Evolutionary conservation across 495 filamentous ascomycete species (phyloP).

Genomic region (Pyrenopolyporus hunteri): DNA sequence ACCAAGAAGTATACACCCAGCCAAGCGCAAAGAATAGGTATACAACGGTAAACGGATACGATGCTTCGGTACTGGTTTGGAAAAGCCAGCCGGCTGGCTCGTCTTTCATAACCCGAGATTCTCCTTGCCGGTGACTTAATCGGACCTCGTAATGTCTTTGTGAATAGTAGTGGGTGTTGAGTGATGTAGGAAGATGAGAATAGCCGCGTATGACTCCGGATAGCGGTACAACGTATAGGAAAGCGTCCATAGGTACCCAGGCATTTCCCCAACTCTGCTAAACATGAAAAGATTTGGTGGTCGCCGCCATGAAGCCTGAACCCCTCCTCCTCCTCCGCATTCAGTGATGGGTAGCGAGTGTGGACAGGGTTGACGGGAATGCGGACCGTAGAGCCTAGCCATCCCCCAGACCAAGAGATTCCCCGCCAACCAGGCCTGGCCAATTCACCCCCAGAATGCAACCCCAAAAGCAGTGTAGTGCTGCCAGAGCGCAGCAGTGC

Average conservation of each 20-base stretch:
- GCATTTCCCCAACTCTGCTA: constrained; percentile 24
- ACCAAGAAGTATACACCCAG: constrained; percentile 21
- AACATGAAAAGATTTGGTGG: constrained; percentile 19
- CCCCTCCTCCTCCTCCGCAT: constrained; percentile 22
- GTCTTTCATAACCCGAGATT: constrained; percentile 5
- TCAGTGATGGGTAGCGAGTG: constrained; percentile 26
- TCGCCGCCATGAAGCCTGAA: constrained; percentile 4
- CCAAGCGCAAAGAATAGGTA: constrained; percentile 22
- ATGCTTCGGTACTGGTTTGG: neutral
- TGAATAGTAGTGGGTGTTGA: constrained; percentile 16
- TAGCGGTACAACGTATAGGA: constrained; percentile 34
- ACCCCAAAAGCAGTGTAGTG: constrained; percentile 26
- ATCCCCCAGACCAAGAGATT: constrained; percentile 38
- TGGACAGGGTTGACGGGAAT: constrained; percentile 37
- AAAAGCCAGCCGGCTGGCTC: constrained; percentile 27
- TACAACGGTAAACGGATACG: constrained; percentile 17
- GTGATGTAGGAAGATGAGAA: constrained; percentile 29
- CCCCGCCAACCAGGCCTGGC: constrained; percentile 41
- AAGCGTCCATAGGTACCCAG: constrained; percentile 11
- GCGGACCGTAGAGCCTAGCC: constrained; percentile 39
- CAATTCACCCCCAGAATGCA: constrained; percentile 32
- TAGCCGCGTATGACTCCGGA: constrained; percentile 20
- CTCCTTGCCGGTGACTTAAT: constrained; percentile 32
- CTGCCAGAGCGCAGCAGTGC: constrained; percentile 28
- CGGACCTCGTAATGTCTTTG: constrained; percentile 26